Base-by-base conservation (phyloP, 2,329 filamentous ascomycete species). In the Aspergillus udagawae region DNA sequence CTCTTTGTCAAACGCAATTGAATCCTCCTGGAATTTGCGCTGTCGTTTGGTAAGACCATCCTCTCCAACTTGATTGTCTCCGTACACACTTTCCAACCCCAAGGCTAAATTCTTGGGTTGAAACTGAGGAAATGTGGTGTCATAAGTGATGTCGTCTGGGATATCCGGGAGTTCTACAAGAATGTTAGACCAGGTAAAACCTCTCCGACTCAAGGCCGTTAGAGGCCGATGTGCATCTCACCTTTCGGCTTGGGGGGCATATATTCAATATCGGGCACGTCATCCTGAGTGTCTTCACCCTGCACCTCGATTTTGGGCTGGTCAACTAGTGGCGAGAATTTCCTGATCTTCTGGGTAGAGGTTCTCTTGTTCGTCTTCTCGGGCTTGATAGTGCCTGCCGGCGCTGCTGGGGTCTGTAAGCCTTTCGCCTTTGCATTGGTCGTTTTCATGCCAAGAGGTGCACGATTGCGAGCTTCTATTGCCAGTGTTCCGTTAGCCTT, bases 371-470 rank as follows among this genome's bases (percentile, higher is more conserved):
- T 82, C 1, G 85, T 84, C 73, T 86, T 88, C 61, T 87, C 86
- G 51, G 83, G 74, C 57, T 86, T 84, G 50, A 82, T 80, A 44
- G 82, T 80, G 23, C 80, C 78, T 57, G 78, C 78, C 66, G 86
- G 88, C 32, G 83, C 86, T 29, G 83, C 86, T 6, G 84, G 84
- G 3, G 86, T 87, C 61, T 89, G 86, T 63, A 86, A 82, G 51
- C 80, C 82, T 70, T 81, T 85, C 58, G 87, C 83, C 79, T 96
- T 97, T 54, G 90, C 91, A 74, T 99, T 99, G 53, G 94, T 97
- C 1, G 93, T 97, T 76, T 99, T 99, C 81, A 91, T 88, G 35
- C 93, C 93, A 50, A 99, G 79, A 12, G 91, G 90, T 41, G 92
- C 92, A 67, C 93, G 86, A 58, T 80, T 87, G 58, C 86, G 85